Conservation (phyloP, 768 basidiomycete species). For the Hypholoma fasciculare region DNA sequence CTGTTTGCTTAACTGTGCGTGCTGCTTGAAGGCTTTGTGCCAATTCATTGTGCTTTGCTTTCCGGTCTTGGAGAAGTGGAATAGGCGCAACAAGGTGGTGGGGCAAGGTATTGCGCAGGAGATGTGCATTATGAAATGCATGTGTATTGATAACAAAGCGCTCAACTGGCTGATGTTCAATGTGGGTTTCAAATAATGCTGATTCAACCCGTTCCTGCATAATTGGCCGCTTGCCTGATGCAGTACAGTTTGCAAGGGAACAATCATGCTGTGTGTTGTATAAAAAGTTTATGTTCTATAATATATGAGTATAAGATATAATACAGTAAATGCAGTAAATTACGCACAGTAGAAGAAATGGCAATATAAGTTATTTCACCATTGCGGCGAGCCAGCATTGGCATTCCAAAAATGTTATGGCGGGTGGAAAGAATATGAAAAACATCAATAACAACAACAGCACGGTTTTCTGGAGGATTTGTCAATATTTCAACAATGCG, state of each 20-base stretch:
- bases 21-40: not conserved
- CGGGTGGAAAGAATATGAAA: not conserved
- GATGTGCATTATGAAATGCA: conserved; percentile 18
- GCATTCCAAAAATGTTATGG: not conserved
- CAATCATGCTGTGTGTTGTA: conserved; percentile 25
- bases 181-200: not conserved
- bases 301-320: too few relatives aligned
- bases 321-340: not conserved
- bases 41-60: not conserved
- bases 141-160: conserved; percentile 16
- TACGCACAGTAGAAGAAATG: not conserved
- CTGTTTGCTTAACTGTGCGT: too few relatives aligned
- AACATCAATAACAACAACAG: not conserved
- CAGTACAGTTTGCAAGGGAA: conserved; percentile 10
- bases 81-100: conserved; percentile 9
- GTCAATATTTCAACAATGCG: not conserved
- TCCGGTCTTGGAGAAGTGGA: not conserved
- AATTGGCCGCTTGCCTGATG: conserved; percentile 8
- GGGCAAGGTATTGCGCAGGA: conserved; percentile 5
- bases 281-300: too few relatives aligned
- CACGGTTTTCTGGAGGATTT: not conserved
- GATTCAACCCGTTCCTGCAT: conserved; percentile 11
- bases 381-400: not conserved
- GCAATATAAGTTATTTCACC: not conserved
- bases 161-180: conserved; percentile 13